A percentile compares a stretch with the other conserved stretches of the same genome.
These are phyloP conservation scores for Proliferodiscus dingleyae DNA, from an alignment of 2,329 filamentous ascomycete genomes.

Conservation along the genomic window DNA sequence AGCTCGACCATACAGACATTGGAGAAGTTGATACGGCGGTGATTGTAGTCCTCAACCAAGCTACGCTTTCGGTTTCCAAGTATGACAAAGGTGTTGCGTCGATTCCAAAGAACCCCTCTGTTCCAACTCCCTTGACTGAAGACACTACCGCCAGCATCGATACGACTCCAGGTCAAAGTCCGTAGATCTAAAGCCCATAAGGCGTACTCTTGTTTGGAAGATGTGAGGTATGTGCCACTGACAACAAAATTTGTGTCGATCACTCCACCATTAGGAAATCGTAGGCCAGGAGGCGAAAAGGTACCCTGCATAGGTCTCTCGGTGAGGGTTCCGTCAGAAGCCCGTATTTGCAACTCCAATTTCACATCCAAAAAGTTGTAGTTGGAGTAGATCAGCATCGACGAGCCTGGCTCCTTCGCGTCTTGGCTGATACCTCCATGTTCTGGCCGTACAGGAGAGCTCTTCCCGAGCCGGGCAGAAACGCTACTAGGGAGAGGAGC, in stretches of 20 bases:
- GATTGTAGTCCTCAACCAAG: conserved; percentile 96
- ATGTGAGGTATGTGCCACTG: conserved; percentile 94
- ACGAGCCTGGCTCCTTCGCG: conserved; percentile 53
- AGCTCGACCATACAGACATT: conserved; percentile 96
- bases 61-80: conserved; percentile 90
- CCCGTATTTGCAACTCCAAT: conserved; percentile 83
- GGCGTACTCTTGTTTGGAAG: conserved; percentile 96
- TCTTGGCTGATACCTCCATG: conserved; percentile 44
- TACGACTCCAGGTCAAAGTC: conserved; percentile 87
- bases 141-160: conserved; percentile 89
- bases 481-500: conserved; percentile 69
- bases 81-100: conserved; percentile 92
- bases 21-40: conserved; percentile 93
- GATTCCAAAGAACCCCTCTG: conserved; percentile 85
- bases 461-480: conserved; percentile 61
- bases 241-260: conserved; percentile 97
- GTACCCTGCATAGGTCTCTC: conserved; percentile 86
- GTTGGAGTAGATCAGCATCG: conserved; percentile 97
- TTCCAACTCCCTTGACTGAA: conserved; percentile 99
- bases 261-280: conserved; percentile 93
- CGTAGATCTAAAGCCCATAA: conserved; percentile 90
- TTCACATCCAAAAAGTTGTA: conserved; percentile 99
- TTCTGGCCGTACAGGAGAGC: conserved; percentile 37
- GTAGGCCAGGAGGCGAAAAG: conserved; percentile 83
- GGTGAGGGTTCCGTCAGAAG: conserved; percentile 74